Evolutionary conservation across 139 green algal genomes (phyloP), one percentile per base, ranked within the genome.

Genomic region (Chlamydomonas asymmetrica): DNA sequence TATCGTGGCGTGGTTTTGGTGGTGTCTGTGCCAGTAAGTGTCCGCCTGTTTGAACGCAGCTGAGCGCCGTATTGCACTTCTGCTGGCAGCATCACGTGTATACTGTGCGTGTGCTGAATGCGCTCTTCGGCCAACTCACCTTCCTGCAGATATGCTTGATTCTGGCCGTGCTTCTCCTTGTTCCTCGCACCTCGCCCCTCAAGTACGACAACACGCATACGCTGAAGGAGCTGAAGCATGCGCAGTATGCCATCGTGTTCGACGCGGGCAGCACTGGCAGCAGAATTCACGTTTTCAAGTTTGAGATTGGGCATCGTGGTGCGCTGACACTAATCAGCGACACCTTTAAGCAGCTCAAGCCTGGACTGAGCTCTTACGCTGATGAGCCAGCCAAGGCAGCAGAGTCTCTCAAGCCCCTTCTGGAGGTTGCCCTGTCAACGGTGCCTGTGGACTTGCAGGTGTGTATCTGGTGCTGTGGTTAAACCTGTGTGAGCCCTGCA

Each of bases 251-350:
- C 18, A 85, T 99, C 0, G 92, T 99, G 4, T 92, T 99, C 50
- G 96, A 99, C 59, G 96, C 96, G 22, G 96, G 96, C 35, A 96
- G 87, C 82, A 99, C 96, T 4, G 95, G 95, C 63, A 97, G 89
- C 83, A 85, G 96, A 20, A 86, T 99, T 39, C 96, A 99, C 79
- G 88, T 98, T 8, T 98, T 96, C 88, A 92, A 89, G 31, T 99
- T 99, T 76, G 67, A 89, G 38, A 16, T 35, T 29, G 57, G 59
- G 50, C 9, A 25, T n/a, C 56, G 45, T 2, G 84, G 80, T 5
- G 31, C 76, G 23, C 82, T 96, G 37, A 82, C 89, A 48, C 87
- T 98, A 22, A 66, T 92, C 3, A 84, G 73, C 22, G 94, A 98
- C 80, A 93, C 89, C 23, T 98, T 97, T 73, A 88, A 97, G 70